Conservation (phyloP, 371 early-diverging fungal species). For the Actinomortierella ambigua region DNA sequence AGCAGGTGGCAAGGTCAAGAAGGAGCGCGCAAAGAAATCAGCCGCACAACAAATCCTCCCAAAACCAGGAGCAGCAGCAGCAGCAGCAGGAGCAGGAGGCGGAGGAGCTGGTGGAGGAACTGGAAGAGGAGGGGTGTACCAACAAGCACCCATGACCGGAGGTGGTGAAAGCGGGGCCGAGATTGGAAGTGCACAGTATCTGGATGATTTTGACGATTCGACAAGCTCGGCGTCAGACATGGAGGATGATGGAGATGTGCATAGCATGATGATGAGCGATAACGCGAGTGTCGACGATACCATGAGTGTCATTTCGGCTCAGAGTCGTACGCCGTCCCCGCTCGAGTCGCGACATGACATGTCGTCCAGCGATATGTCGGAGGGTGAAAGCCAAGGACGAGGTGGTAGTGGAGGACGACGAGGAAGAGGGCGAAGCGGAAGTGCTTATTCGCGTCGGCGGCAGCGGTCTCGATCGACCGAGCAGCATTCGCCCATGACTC, state of each 20-base stretch:
- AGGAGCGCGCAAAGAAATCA: conserved; percentile 5
- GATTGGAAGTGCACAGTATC: too few species aligned
- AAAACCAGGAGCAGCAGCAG: background rate
- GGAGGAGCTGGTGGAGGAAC: too few species aligned
- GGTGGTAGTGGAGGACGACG: background rate
- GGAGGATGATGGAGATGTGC: too few species aligned
- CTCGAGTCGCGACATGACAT: conserved; percentile 10
- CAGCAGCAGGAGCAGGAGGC: too few species aligned
- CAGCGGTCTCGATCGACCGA: conserved; percentile 9
- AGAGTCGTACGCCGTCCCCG: conserved; percentile 28
- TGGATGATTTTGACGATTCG: too few species aligned
- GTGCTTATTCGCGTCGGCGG: background rate
- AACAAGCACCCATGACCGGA: too few species aligned
- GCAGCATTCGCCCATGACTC: conserved; percentile 16
- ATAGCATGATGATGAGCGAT: too few species aligned
- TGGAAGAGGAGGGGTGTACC: too few species aligned
- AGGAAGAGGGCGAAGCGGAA: background rate
- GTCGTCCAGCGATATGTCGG: conserved; percentile 29
- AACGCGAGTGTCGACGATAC: conserved; percentile 4
- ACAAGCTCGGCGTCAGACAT: too few species aligned
- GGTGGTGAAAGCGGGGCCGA: too few species aligned
- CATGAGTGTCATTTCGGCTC: conserved; percentile 26
- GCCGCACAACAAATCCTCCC: conserved; percentile 16
- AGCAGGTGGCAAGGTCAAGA: conserved; percentile 10
- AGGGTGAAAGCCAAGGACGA: conserved; percentile 3